Percentiles rank a stretch among this genome's conserved stretches.
These are phyloP conservation scores for Closterium sp. DNA, from an alignment of 139 green algal species.

Conservation along the genomic window DNA sequence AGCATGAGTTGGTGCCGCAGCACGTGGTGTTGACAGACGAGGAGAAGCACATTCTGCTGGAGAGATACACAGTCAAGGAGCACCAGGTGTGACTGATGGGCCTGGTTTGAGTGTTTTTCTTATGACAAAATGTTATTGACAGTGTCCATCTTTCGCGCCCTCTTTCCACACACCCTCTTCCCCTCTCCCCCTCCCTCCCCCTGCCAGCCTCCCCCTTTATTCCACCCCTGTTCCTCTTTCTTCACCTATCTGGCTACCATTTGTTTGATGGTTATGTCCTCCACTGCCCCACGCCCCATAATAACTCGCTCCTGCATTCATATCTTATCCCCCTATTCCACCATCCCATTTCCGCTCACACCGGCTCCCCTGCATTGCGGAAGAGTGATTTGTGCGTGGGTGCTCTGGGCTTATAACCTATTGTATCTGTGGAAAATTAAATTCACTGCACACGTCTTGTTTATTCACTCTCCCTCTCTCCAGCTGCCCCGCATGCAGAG, in stretches of 20 bases:
- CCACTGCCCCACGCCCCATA: too few relatives aligned
- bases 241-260: too few relatives aligned
- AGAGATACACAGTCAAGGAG: constrained; percentile 84
- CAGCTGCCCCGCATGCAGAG: constrained; percentile 76
- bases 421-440: neutral
- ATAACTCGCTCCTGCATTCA: too few relatives aligned
- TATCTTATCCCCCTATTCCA: too few relatives aligned
- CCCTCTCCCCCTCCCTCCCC: too few relatives aligned
- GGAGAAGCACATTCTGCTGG: constrained; percentile 87
- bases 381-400: neutral
- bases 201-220: too few relatives aligned
- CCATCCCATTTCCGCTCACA: too few relatives aligned
- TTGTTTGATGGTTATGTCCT: too few relatives aligned
- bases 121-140: too few relatives aligned
- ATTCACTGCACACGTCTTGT: neutral
- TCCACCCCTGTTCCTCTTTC: too few relatives aligned
- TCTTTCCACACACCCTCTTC: too few relatives aligned
- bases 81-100: neutral
- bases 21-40: constrained; percentile 80
- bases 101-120: neutral
- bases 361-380: neutral
- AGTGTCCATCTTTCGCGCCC: too few relatives aligned
- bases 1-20: constrained; percentile 89
- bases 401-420: neutral
- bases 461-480: constrained; percentile 36